phyloP scores from a whole-genome alignment of 129 eudicot species.

The Calendula officinalis region DNA sequence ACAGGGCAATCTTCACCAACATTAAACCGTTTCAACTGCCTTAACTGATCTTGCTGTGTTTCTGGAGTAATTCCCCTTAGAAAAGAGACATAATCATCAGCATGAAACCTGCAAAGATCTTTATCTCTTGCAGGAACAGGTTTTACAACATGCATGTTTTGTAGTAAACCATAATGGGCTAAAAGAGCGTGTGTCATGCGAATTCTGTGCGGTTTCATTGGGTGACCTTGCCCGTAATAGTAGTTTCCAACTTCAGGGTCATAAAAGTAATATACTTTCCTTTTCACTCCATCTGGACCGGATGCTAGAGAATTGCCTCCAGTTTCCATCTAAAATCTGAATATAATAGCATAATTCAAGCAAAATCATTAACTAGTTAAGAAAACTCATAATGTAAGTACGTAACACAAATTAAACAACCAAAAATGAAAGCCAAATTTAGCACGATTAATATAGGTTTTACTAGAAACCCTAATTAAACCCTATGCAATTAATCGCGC shows the following conservation, averaged over 20 bases:
- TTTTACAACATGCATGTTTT: slow-evolving; percentile 64
- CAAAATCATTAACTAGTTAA: slow-evolving; percentile 8
- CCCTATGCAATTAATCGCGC: neutral
- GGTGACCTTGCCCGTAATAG: slow-evolving; percentile 92
- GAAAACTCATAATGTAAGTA: neutral
- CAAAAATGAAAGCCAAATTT: neutral
- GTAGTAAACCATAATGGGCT: slow-evolving; percentile 68
- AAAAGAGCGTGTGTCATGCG: slow-evolving; percentile 82
- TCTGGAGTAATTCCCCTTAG: slow-evolving; percentile 70
- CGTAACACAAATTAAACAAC: neutral
- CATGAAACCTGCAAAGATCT: slow-evolving; percentile 76
- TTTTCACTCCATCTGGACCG: slow-evolving; percentile 79
- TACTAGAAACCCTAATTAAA: neutral
- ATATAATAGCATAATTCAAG: neutral
- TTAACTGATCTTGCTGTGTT: slow-evolving; percentile 68
- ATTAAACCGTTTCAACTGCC: slow-evolving; percentile 65
- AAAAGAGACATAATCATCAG: slow-evolving; percentile 70
- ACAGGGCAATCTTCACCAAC: slow-evolving; percentile 82
- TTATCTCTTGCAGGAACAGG: slow-evolving; percentile 69
- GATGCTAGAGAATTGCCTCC: slow-evolving; percentile 86
- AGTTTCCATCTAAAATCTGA: slow-evolving; percentile 45
- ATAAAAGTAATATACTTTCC: slow-evolving; percentile 80
- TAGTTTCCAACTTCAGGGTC: slow-evolving; percentile 88
- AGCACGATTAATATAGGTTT: neutral
- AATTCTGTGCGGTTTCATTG: slow-evolving; percentile 97